Conservation (phyloP, 2,329 filamentous ascomycete genomes). For the Exserohilum turcica region DNA sequence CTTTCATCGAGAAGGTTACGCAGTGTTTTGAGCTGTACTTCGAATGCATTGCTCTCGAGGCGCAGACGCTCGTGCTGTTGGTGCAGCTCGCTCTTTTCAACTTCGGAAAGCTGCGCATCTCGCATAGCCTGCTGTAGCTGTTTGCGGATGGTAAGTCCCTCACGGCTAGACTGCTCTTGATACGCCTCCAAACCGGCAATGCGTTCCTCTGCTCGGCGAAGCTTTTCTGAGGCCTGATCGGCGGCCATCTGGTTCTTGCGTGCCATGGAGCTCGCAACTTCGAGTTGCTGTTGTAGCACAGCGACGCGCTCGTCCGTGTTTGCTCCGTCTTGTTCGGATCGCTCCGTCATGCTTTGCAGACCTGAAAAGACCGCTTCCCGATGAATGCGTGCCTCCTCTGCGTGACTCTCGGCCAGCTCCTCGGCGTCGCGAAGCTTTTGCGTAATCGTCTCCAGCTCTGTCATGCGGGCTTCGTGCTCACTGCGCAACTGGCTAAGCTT, state of each 20-base stretch:
- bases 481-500: constrained; percentile 77
- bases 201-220: constrained; percentile 90
- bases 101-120: constrained; percentile 81
- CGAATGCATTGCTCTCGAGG: constrained; percentile 90
- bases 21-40: constrained; percentile 88
- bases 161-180: constrained; percentile 94
- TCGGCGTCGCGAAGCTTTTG: constrained; percentile 83
- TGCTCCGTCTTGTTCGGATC: constrained; percentile 57
- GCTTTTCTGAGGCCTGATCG: constrained; percentile 82
- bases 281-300: constrained; percentile 79
- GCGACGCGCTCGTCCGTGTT: constrained; percentile 66
- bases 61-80: constrained; percentile 83
- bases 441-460: constrained; percentile 75
- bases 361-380: constrained; percentile 81
- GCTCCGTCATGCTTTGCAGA: constrained; percentile 72
- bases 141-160: constrained; percentile 85
- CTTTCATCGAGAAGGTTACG: constrained; percentile 92
- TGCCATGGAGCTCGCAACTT: constrained; percentile 76
- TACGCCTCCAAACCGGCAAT: constrained; percentile 96
- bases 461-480: constrained; percentile 80
- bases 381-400: constrained; percentile 84
- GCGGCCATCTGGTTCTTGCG: constrained; percentile 89
- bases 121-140: constrained; percentile 84
- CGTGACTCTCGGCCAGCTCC: constrained; percentile 84
- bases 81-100: constrained; percentile 80